These are phyloP conservation scores for Pseudohalonectria lignicola DNA, from an alignment of 2,329 filamentous ascomycete species.

Conservation along the genomic window DNA sequence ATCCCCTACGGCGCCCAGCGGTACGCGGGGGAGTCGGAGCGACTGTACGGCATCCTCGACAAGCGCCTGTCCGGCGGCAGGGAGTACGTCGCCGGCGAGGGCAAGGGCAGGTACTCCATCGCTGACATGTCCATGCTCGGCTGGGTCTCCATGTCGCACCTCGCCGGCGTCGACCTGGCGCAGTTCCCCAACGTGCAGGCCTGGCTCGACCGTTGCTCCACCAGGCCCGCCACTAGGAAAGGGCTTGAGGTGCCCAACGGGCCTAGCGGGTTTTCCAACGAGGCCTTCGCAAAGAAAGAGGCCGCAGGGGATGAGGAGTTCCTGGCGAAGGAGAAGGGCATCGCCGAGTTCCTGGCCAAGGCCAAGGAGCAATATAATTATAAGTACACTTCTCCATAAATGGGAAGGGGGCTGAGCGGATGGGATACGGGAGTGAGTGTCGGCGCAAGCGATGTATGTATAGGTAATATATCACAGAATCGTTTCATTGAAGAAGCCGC, in stretches of 20 bases:
- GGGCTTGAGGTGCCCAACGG: slow-evolving; percentile 49
- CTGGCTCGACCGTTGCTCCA: slow-evolving; percentile 54
- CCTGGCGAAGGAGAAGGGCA: slow-evolving; percentile 29
- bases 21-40: slow-evolving; percentile 65
- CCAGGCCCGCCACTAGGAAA: slow-evolving; percentile 49
- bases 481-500: no score
- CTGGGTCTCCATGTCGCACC: slow-evolving; percentile 50
- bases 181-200: slow-evolving; percentile 55
- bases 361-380: slow-evolving; percentile 35
- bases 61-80: slow-evolving; percentile 39
- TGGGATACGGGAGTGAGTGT: no score
- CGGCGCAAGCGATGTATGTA: no score
- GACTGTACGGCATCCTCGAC: slow-evolving; percentile 64
- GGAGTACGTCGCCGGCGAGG: slow-evolving; percentile 42
- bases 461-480: no score
- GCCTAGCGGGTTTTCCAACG: slow-evolving; percentile 24
- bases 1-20: slow-evolving; percentile 62
- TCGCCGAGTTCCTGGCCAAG: slow-evolving; percentile 20
- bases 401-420: neutral
- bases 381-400: slow-evolving; percentile 31
- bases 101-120: slow-evolving; percentile 46
- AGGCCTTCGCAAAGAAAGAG: slow-evolving; percentile 23
- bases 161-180: slow-evolving; percentile 49
- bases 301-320: slow-evolving; percentile 32
- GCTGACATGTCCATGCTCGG: slow-evolving; percentile 65